A percentile compares a stretch with the other conserved stretches of the same genome.
These are phyloP conservation scores for Macadamia tetraphylla DNA, from an alignment of 164 flowering plant species.

Conservation along the genomic window DNA sequence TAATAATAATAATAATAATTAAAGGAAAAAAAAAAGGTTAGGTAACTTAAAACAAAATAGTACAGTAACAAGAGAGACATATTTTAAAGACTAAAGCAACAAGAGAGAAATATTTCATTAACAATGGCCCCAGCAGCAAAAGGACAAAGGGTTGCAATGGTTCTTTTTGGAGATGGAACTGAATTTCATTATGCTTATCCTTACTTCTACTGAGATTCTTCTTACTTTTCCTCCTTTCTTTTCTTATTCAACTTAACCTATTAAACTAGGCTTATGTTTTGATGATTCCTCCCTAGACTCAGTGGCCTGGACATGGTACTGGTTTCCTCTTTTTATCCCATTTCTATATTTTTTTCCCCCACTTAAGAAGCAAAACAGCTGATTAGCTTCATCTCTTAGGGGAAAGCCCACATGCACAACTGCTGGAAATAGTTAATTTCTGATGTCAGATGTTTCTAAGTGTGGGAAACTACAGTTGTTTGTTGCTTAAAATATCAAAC, in stretches of 20 bases:
- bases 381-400: no score
- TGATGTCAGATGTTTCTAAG: no score
- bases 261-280: conserved; percentile 12
- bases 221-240: background rate
- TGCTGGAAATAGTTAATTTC: no score
- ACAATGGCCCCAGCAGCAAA: background rate
- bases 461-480: no score
- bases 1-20: no score
- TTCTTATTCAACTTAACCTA: conserved; percentile 18
- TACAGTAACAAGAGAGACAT: background rate
- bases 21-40: background rate
- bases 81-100: background rate
- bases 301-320: no score
- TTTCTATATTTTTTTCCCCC: no score
- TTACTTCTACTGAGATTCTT: background rate
- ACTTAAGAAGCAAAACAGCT: no score
- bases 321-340: no score
- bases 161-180: background rate
- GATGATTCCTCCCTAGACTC: conserved; percentile 8
- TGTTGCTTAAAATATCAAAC: no score
- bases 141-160: background rate
- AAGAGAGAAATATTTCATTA: background rate
- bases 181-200: conserved; percentile 1
- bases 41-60: background rate
- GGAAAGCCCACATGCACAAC: no score